Conservation (phyloP, 2,329 filamentous ascomycete species). For the Phaeophleospora eucalypticola region DNA sequence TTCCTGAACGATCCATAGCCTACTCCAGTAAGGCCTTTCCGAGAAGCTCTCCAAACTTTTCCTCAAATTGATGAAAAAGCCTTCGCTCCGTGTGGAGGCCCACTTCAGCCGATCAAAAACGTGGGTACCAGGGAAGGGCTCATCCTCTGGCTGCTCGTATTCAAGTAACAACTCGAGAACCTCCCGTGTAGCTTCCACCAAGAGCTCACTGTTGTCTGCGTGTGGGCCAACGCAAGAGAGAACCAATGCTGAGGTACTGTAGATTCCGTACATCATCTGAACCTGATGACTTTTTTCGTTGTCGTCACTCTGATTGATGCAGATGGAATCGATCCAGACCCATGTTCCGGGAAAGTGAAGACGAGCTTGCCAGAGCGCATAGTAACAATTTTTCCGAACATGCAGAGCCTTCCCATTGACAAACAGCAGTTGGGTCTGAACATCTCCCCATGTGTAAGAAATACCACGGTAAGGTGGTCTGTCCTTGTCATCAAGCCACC, state of each 20-base stretch:
- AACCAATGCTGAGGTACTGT: slow-evolving; percentile 3
- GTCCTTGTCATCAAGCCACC: not conserved
- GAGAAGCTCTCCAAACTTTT: not conserved
- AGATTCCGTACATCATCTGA: slow-evolving; percentile 13
- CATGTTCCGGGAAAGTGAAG: not conserved
- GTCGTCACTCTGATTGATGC: slow-evolving; percentile 15
- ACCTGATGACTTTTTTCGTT: slow-evolving; percentile 15
- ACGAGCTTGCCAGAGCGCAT: slow-evolving; percentile 4
- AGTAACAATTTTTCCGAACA: slow-evolving; percentile 1
- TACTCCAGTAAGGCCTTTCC: not conserved
- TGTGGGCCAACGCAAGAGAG: slow-evolving; percentile 1
- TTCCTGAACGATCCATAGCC: slow-evolving; percentile 4
- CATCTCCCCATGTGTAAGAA: slow-evolving; percentile 7
- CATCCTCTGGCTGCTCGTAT: not conserved
- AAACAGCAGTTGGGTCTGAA: not conserved
- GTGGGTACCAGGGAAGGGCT: not conserved
- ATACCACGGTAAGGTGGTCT: slow-evolving; percentile 10
- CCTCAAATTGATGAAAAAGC: too few species aligned
- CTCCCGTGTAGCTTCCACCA: not conserved
- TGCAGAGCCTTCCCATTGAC: not conserved
- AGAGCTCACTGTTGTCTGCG: not conserved
- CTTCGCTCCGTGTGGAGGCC: not conserved
- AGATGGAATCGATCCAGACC: slow-evolving; percentile 18
- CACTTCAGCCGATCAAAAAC: not conserved
- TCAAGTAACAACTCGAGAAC: not conserved